A percentile compares a stretch with the other conserved stretches of the same genome.
These are phyloP conservation scores for Musa balbisiana DNA, from an alignment of 202 grass and related monocot genomes.

Conservation along the genomic window DNA sequence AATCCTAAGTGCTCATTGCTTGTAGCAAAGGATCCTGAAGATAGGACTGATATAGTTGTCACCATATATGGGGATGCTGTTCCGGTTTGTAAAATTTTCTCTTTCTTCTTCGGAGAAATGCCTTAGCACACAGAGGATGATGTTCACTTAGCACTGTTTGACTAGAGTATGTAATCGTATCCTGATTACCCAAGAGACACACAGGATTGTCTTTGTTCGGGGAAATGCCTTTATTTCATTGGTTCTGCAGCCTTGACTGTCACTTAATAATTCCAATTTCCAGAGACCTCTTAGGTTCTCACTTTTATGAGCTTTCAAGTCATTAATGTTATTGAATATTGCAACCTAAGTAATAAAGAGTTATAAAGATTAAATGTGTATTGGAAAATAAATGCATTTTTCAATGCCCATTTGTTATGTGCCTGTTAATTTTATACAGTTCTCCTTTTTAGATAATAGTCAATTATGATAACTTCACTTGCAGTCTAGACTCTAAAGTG, in stretches of 20 bases:
- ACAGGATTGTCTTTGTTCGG: neutral
- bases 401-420: neutral
- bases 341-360: neutral
- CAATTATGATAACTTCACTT: too few species aligned
- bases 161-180: neutral
- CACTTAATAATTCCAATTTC: neutral
- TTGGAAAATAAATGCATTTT: neutral
- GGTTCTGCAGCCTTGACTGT: too few species aligned
- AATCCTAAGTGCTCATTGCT: slow-evolving; percentile 86
- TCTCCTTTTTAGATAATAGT: too few species aligned
- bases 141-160: neutral
- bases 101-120: slow-evolving; percentile 25
- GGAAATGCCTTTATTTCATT: neutral
- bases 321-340: neutral
- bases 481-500: neutral
- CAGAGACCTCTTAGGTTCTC: too few species aligned
- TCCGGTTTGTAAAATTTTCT: slow-evolving; percentile 38
- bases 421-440: neutral
- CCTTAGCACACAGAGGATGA: too few species aligned
- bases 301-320: neutral
- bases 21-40: slow-evolving; percentile 74
- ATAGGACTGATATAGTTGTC: slow-evolving; percentile 93
- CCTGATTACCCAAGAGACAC: neutral
- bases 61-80: slow-evolving; percentile 78
- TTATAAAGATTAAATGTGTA: too few species aligned